Percentiles rank a stretch among this genome's conserved stretches.
phyloP scores from a whole-genome alignment of 495 filamentous ascomycete genomes.

The Neurospora sp. region DNA sequence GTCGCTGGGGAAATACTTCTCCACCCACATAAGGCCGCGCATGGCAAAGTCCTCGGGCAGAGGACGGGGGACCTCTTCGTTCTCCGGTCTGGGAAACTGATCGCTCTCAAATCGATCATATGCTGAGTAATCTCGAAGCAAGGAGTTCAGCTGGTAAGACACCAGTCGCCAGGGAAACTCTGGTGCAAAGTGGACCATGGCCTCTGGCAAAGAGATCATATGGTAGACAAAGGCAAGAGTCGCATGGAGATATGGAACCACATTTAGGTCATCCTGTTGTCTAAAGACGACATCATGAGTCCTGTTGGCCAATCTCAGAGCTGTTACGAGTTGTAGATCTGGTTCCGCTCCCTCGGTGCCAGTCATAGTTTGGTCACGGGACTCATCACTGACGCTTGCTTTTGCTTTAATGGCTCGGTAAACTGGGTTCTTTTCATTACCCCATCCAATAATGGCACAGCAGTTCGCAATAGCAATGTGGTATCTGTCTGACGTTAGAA shows the following conservation, averaged over 20 bases:
- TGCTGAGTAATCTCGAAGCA: constrained; percentile 35
- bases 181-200: constrained; percentile 32
- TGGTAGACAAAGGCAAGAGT: constrained; percentile 60
- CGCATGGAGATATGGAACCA: constrained; percentile 58
- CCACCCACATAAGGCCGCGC: constrained; percentile 63
- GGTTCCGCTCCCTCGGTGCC: constrained; percentile 8
- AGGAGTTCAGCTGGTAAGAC: constrained; percentile 54
- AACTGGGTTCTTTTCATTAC: constrained; percentile 27
- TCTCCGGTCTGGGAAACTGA: constrained; percentile 43
- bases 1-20: constrained; percentile 52
- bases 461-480: constrained; percentile 43
- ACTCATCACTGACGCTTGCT: constrained; percentile 1
- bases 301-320: constrained; percentile 17
- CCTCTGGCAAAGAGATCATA: constrained; percentile 39
- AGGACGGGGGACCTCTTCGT: constrained; percentile 42
- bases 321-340: constrained; percentile 14
- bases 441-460: constrained; percentile 31
- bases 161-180: constrained; percentile 58
- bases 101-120: constrained; percentile 39
- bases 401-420: constrained; percentile 19
- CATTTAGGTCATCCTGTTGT: constrained; percentile 50
- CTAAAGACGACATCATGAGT: constrained; percentile 45
- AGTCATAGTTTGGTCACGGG: constrained; percentile 11
- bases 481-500: constrained; percentile 34
- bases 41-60: constrained; percentile 79